Base-by-base conservation (phyloP, 148 eudicot genomes). In the Chenopodium album region DNA sequence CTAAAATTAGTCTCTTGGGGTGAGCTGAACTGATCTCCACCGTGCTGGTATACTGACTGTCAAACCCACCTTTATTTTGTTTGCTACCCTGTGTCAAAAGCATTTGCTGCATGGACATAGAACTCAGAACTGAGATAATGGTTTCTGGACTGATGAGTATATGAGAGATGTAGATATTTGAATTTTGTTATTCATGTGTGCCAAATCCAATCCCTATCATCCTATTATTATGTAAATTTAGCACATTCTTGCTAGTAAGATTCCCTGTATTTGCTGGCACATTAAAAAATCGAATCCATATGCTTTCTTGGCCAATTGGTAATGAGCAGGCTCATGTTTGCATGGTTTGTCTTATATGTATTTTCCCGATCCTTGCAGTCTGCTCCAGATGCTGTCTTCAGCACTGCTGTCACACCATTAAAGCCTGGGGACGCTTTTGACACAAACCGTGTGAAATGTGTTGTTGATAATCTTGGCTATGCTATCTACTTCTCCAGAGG, bases 401-500 rank as follows among this genome's bases (percentile, higher is more conserved):
- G 99, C 92, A 96, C 99, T 31, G 98, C 98, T 29, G 99, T 94
- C 67, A 96, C 97, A 64, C 85, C 99, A 76, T 85, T 95, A 75
- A 91, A 88, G 85, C 88, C 98, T 34, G 98, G 91, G 84, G 97
- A 96, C 77, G 99, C 98, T 71, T 92, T 94, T 84, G 98, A 96
- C 84, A 91, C 95, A 62, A 94, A 96, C 87, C 92, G 99, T 12
- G 99, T 94, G 77, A 96, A 93, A 88, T 94, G 99, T 79, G 92
- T 96, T 54, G 89, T 94, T 62, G 97, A 96, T 83, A 92, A 90
- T 85, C 86, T 50, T 84, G 98, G 92, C 44, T 96, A 91, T 88
- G 98, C 99, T 76, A 90, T 94, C 46, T 94, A 96, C 82, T 96
- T 96, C 83, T 94, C 98, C 54, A 88, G 98, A 85, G 99, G 98